phyloP scores from a whole-genome alignment of 768 basidiomycete genomes.

The Fibroporia radiculosa region DNA sequence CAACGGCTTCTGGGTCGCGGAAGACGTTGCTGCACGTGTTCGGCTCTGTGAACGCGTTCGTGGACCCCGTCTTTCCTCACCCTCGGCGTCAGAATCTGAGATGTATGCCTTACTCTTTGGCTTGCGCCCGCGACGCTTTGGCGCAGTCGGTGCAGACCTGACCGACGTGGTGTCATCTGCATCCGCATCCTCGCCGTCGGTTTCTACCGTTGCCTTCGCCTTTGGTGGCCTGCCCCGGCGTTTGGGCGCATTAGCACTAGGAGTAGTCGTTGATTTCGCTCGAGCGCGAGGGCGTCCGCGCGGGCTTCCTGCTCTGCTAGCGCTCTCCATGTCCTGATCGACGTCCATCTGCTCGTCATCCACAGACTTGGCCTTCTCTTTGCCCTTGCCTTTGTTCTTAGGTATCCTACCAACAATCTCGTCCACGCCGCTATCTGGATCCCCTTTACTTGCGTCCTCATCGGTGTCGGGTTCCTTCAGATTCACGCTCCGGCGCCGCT shows the following conservation, averaged over 20 bases:
- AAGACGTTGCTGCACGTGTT: slow-evolving; percentile 5
- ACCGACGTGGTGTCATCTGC: slow-evolving; percentile 11
- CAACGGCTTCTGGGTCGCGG: slow-evolving; percentile 1
- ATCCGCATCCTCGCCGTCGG: slow-evolving; percentile 7
- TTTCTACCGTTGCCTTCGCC: slow-evolving; percentile 4
- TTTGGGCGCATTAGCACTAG: neutral
- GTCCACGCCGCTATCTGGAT: slow-evolving; percentile 24
- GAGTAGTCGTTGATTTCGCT: neutral
- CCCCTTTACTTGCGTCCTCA: slow-evolving; percentile 20
- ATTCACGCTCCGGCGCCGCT: slow-evolving; percentile 22
- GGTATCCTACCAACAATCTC: slow-evolving; percentile 20
- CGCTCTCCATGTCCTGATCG: slow-evolving; percentile 15
- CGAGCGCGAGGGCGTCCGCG: neutral
- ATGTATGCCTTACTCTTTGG: slow-evolving; percentile 17
- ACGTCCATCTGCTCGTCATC: slow-evolving; percentile 20
- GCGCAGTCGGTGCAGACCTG: slow-evolving; percentile 7
- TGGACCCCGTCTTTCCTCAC: slow-evolving; percentile 4
- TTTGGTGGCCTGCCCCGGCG: slow-evolving; percentile 14
- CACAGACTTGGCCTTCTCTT: slow-evolving; percentile 10
- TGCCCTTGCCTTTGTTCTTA: slow-evolving; percentile 12
- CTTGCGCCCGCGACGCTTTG: slow-evolving; percentile 14
- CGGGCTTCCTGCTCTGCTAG: slow-evolving; percentile 14
- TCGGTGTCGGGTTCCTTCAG: slow-evolving; percentile 18
- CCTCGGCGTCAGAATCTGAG: slow-evolving; percentile 14
- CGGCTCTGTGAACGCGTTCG: slow-evolving; percentile 16